Evolutionary conservation across 2,329 filamentous ascomycete genomes (phyloP).

Genomic region (Diaporthe velutina): DNA sequence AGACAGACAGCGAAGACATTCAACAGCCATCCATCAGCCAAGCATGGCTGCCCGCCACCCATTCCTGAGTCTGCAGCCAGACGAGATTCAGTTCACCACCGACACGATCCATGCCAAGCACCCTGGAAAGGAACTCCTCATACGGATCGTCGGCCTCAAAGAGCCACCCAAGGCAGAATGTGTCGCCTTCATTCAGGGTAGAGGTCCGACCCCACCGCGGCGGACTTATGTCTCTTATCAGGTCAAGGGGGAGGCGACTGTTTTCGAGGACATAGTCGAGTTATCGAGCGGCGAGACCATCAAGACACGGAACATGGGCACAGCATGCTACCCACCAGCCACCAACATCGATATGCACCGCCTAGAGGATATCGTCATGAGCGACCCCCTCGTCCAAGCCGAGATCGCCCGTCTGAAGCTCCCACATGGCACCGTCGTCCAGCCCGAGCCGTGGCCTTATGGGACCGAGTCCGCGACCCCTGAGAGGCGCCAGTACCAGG

Average conservation of each 20-base stretch:
- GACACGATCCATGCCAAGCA: constrained; percentile 29
- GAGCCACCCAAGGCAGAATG: constrained; percentile 25
- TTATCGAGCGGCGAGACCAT: constrained; percentile 19
- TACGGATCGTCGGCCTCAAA: constrained; percentile 33
- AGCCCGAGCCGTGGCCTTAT: constrained; percentile 76
- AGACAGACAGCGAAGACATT: not conserved
- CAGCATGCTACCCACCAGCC: constrained; percentile 30
- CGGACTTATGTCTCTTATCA: constrained; percentile 35
- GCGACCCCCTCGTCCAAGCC: constrained; percentile 68
- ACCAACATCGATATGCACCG: constrained; percentile 36
- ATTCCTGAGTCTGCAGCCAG: constrained; percentile 34
- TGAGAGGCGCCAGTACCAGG: constrained; percentile 70
- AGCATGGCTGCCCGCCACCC: constrained; percentile 22
- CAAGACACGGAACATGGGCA: constrained; percentile 22
- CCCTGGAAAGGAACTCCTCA: constrained; percentile 14
- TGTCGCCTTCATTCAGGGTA: constrained; percentile 28
- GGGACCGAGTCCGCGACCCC: constrained; percentile 63
- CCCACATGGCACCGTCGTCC: constrained; percentile 69
- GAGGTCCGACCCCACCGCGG: constrained; percentile 22
- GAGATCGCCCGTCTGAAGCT: constrained; percentile 73
- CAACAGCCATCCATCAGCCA: not conserved
- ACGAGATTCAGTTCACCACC: constrained; percentile 31
- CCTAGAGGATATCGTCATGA: constrained; percentile 66
- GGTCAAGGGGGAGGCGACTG: constrained; percentile 27
- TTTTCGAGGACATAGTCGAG: constrained; percentile 31